Conservation (phyloP, 2,329 filamentous ascomycete species). For the Fusarium oligoseptatum region DNA sequence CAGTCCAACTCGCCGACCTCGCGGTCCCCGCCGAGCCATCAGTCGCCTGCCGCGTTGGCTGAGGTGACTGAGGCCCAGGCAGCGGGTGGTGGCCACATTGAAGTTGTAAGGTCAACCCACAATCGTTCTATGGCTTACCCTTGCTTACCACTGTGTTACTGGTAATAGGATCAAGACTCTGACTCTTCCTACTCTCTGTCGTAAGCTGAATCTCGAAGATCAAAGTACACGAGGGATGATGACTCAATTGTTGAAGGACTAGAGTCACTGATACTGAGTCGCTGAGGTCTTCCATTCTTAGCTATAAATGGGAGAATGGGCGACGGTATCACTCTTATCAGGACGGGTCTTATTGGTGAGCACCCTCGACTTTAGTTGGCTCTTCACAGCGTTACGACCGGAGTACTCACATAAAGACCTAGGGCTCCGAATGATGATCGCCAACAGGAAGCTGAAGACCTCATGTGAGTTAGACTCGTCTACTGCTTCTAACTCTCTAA, state of each 20-base stretch:
- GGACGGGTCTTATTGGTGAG: slow-evolving; percentile 54
- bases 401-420: background rate
- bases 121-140: background rate
- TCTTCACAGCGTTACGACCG: background rate
- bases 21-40: background rate
- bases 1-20: background rate
- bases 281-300: slow-evolving; percentile 15
- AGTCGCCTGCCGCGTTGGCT: background rate
- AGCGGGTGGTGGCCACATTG: background rate
- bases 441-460: slow-evolving; percentile 41
- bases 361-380: background rate
- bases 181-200: slow-evolving; percentile 13
- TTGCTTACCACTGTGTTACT: background rate
- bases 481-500: background rate
- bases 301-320: slow-evolving; percentile 58
- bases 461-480: slow-evolving; percentile 22
- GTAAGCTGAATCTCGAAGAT: slow-evolving; percentile 1
- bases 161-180: slow-evolving; percentile 4
- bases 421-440: slow-evolving; percentile 43
- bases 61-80: background rate
- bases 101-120: background rate
- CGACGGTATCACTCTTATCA: slow-evolving; percentile 62
- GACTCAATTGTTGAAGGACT: background rate
- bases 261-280: slow-evolving; percentile 20
- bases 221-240: background rate